Evolutionary conservation across 2,329 filamentous ascomycete genomes (phyloP).

Genomic region (Pseudogymnoascus destructans): DNA sequence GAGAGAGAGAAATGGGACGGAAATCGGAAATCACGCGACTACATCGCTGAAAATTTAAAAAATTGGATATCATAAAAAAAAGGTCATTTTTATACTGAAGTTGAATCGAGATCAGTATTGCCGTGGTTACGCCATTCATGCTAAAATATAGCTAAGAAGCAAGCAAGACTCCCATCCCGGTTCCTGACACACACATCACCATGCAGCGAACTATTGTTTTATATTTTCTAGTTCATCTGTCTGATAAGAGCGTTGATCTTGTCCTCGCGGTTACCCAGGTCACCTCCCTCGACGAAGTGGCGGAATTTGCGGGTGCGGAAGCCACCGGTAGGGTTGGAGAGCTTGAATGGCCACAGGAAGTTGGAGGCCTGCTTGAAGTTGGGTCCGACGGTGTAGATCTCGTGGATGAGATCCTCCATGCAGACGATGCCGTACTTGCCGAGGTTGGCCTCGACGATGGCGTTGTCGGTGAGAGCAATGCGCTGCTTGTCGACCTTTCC

Average conservation of each 20-base stretch:
- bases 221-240: constrained; percentile 78
- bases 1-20: background rate
- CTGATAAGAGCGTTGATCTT: constrained; percentile 92
- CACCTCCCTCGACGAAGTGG: constrained; percentile 97
- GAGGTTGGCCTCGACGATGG: constrained; percentile 91
- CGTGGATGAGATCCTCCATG: constrained; percentile 98
- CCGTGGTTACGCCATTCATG: constrained; percentile 18
- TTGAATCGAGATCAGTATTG: constrained; percentile 11
- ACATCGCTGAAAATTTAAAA: constrained; percentile 1
- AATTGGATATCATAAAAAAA: constrained; percentile 9
- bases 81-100: constrained; percentile 7
- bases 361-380: constrained; percentile 99
- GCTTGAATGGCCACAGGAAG: constrained; percentile 99
- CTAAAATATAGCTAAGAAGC: constrained; percentile 17
- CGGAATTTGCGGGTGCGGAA: constrained; percentile 97
- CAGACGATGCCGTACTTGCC: constrained; percentile 99
- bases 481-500: constrained; percentile 99
- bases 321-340: constrained; percentile 93
- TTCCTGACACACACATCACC: background rate
- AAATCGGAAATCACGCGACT: constrained; percentile 1
- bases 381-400: constrained; percentile 96
- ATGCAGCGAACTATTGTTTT: constrained; percentile 8
- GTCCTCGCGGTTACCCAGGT: constrained; percentile 96
- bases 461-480: constrained; percentile 90
- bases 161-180: constrained; percentile 11